These are phyloP conservation scores for Saccharomycopsis vini DNA, from an alignment of 805 yeast species.

Conservation along the genomic window DNA sequence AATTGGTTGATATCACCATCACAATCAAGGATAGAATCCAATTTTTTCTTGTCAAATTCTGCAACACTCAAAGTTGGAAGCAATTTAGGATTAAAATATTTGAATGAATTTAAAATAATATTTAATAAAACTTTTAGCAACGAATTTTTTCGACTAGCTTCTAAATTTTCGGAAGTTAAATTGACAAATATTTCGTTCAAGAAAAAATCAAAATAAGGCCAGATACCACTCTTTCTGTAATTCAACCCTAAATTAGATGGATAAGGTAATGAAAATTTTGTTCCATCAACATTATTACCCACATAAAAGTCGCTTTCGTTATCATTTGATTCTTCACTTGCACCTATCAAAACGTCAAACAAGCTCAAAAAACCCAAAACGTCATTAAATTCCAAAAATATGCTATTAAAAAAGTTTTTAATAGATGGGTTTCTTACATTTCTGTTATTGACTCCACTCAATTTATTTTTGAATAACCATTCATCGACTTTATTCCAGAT, in stretches of 20 bases:
- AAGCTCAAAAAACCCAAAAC: slow-evolving; percentile 55
- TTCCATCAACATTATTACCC: slow-evolving; percentile 6
- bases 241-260: slow-evolving; percentile 57
- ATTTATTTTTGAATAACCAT: slow-evolving; percentile 17
- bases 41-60: slow-evolving; percentile 29
- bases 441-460: slow-evolving; percentile 12
- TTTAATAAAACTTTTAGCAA: slow-evolving; percentile 49
- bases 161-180: slow-evolving; percentile 26
- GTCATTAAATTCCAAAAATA: slow-evolving; percentile 44
- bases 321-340: slow-evolving; percentile 24
- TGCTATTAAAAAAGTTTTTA: slow-evolving; percentile 14
- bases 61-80: slow-evolving; percentile 45
- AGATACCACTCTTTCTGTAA: slow-evolving; percentile 56
- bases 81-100: slow-evolving; percentile 43
- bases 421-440: slow-evolving; percentile 10
- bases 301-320: slow-evolving; percentile 29
- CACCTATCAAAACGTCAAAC: slow-evolving; percentile 31
- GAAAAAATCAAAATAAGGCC: slow-evolving; percentile 74
- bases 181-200: slow-evolving; percentile 54
- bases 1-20: slow-evolving; percentile 32
- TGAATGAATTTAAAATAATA: slow-evolving; percentile 39
- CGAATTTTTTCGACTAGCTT: slow-evolving; percentile 28
- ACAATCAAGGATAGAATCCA: slow-evolving; percentile 39
- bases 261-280: slow-evolving; percentile 35
- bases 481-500: slow-evolving; percentile 16